Conservation (phyloP, 345 rosid genomes). For the Luvunga scandens region DNA sequence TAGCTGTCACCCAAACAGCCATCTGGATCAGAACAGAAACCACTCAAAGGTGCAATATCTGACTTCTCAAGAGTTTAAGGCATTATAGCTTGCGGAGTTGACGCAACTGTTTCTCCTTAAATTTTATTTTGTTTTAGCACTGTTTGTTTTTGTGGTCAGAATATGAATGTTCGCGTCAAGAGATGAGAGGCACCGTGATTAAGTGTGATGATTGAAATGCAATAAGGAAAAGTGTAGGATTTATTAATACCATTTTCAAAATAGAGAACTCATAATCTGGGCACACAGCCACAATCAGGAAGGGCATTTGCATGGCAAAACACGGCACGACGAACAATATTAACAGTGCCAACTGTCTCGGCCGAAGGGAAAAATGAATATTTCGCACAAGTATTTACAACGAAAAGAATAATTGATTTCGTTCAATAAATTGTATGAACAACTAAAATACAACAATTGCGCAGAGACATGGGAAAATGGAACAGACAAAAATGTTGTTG, state of each 20-base stretch:
- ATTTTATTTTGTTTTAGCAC: too few relatives aligned
- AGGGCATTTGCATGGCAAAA: not conserved
- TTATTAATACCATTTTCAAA: not conserved
- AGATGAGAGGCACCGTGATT: not conserved
- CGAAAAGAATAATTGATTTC: conserved; percentile 16
- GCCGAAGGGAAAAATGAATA: not conserved
- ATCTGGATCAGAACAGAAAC: too few relatives aligned
- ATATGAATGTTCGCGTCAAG: too few relatives aligned
- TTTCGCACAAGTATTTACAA: not conserved
- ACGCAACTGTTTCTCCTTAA: too few relatives aligned
- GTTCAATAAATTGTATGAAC: conserved; percentile 7
- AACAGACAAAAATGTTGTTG: not conserved
- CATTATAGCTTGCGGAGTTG: too few relatives aligned
- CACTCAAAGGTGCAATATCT: too few relatives aligned
- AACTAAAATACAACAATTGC: conserved; percentile 25
- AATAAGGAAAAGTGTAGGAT: not conserved
- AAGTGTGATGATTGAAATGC: not conserved
- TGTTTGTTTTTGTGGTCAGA: too few relatives aligned
- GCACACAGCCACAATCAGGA: not conserved
- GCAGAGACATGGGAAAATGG: conserved; percentile 8
- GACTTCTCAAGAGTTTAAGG: too few relatives aligned
- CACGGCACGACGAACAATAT: not conserved
- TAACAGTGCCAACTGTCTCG: not conserved
- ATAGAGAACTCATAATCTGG: not conserved
- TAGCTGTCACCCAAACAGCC: too few relatives aligned